Percentiles rank a stretch among this genome's conserved stretches.
phyloP scores from a whole-genome alignment of 1,284 basidiomycete genomes.

The Entoloma clypeatum region DNA sequence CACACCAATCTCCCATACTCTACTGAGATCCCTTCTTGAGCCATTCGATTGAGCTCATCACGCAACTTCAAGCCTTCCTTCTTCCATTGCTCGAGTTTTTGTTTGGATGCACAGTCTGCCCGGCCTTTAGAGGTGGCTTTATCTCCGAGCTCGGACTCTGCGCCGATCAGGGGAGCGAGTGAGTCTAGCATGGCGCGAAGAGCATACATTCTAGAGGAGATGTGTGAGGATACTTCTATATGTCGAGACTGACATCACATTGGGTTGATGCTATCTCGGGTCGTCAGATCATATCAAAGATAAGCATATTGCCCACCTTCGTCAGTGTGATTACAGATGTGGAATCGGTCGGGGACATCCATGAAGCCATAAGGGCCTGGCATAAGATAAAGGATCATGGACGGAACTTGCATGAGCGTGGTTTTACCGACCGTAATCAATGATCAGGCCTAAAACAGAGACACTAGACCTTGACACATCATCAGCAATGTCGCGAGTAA shows the following conservation, averaged over 20 bases:
- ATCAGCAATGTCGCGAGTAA: conserved; percentile 14
- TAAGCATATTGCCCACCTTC: conserved; percentile 85
- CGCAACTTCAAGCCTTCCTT: conserved; percentile 49
- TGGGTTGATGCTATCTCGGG: conserved; percentile 51
- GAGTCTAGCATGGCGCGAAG: conserved; percentile 71
- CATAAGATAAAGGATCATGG: no score
- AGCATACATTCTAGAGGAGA: conserved; percentile 59
- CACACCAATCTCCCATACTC: conserved; percentile 68
- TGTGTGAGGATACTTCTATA: conserved; percentile 9
- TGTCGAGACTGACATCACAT: conserved; percentile 47
- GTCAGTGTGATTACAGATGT: conserved; percentile 95
- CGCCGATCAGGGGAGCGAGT: conserved; percentile 80
- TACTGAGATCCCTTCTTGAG: conserved; percentile 50
- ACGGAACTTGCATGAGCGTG: conserved; percentile 6
- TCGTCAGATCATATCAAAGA: no score
- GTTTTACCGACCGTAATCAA: conserved; percentile 77
- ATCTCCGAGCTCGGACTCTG: conserved; percentile 55
- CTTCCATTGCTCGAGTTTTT: conserved; percentile 62
- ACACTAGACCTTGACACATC: conserved; percentile 55
- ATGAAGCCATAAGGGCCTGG: conserved; percentile 95
- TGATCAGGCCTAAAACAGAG: conserved; percentile 84
- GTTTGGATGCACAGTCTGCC: conserved; percentile 51
- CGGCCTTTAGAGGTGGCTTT: conserved; percentile 59
- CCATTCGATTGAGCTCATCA: conserved; percentile 55
- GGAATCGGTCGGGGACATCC: conserved; percentile 81